Evolutionary conservation across 495 filamentous ascomycete genomes (phyloP), one percentile per base, ranked within the genome.

Genomic region (Neurospora discreta): DNA sequence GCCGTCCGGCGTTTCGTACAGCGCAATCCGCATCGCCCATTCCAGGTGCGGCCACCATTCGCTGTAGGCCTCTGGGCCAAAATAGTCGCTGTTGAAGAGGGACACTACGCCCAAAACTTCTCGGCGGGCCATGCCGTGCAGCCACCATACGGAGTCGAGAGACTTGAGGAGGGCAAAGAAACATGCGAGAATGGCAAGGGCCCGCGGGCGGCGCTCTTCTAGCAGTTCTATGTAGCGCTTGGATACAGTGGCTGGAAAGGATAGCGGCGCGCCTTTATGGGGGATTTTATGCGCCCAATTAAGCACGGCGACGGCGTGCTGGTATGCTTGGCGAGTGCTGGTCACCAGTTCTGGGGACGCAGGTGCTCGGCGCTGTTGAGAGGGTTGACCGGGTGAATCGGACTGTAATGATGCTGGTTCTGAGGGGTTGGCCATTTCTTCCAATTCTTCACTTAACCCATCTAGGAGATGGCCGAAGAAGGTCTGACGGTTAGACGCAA

Each of bases 261-360:
- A 83, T 0, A 88, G 82, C 0, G 85, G 83, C 3, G 86, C 82
- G 18, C 82, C 81, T 65, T 84, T 84, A 72, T 87, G 82, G 26
- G 85, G 85, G 70, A 84, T 84, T 73, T 85, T 85, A 77, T 87
- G 84, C 46, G 85, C 84, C 86, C 86, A 88, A 73, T 87, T 87
- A 11, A 88, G 79, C 8, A 86, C 86, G 11, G 85, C 82, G 18
- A 87, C 82, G 30, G 86, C 82, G 70, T 88, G 86, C 58, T 85
- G 82, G 75, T 87, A 88, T 4, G 84, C 84, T 69, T 85, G 84
- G 40, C 81, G 82, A 0, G 84, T 87, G 13, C 79, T 76, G 13
- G 73, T 69, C 16, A 78, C 70, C 7, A 73, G 42, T 2, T 78
- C 74, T 18, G 77, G 71, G 6, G 71, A 69, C 30, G 74, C 23